These are phyloP conservation scores for Stylonectria norvegica DNA, from an alignment of 2,329 filamentous ascomycete genomes.

Conservation along the genomic window DNA sequence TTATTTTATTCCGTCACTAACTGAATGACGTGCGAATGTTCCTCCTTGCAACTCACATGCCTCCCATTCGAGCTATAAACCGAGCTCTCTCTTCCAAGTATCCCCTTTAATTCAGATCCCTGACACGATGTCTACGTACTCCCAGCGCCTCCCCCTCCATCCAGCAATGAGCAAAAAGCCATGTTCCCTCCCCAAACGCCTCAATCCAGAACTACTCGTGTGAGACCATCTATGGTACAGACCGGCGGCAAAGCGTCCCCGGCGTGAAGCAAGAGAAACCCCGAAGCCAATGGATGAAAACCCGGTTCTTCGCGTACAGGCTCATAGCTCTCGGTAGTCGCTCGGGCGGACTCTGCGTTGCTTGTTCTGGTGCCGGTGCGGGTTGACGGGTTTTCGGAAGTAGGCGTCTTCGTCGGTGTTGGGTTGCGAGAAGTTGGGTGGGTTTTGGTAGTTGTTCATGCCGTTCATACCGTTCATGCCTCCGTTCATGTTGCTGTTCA, in stretches of 20 bases:
- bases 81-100: no score
- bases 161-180: no score
- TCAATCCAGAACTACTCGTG: no score
- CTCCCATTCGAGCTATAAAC: no score
- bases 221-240: background rate
- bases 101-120: no score
- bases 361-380: constrained; percentile 81
- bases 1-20: no score
- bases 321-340: constrained; percentile 80
- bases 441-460: constrained; percentile 34
- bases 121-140: no score
- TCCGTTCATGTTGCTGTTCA: constrained; percentile 23
- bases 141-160: no score
- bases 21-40: no score
- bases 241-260: background rate
- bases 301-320: background rate
- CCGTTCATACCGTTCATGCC: constrained; percentile 22
- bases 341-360: constrained; percentile 78
- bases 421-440: constrained; percentile 44
- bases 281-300: background rate
- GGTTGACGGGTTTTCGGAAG: constrained; percentile 93
- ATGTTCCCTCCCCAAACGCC: no score
- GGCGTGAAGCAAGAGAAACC: background rate
- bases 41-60: no score
- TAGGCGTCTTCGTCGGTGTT: constrained; percentile 84